Base-by-base conservation (phyloP, 805 yeast genomes). In the Maudiozyma bulderi region DNA sequence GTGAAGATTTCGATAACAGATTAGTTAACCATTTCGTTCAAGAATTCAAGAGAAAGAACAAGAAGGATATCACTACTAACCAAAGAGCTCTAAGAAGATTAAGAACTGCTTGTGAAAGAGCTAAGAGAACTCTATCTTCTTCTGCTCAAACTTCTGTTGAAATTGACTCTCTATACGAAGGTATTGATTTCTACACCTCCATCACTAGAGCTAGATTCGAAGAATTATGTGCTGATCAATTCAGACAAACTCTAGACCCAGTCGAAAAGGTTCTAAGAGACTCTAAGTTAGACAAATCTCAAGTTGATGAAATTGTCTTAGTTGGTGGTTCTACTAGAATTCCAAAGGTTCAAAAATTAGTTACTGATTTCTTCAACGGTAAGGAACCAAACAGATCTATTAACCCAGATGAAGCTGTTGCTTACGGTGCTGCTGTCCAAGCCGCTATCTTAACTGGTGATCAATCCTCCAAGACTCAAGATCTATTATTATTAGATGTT, bases 301-400 rank as follows among this genome's bases (percentile, higher is more conserved):
- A 80, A 66, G 95, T 90, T 64, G 77, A 91, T 73, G 97, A 91
- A 77, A 87, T 90, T 68, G 98, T 90, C 61, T 77, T 90, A 54
- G 98, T 90, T 63, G 97, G 97, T 81, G 97, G 97, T 76, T 90
- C 97, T 58, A 90, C 97, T 65, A 90, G 97, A 85, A 90, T 90
- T 78, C 98, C 98, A 79, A 90, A 87, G 80, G 84, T 91, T 62
- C 98, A 90, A 78, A 90, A 90, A 74, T 81, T 90, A 65, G 96
- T 90, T 51, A 86, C 96, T 62, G 98, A 91, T 74, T 91, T 79
- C 86, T 90, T 91, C 84, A 88, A 90, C 75, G 97, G 97, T 73
- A 91, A 90, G 78, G 96, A 90, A 76, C 96, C 96, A 74, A 87
- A 88, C 81, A 88, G 84, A 80, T 88, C 96, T 51, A 90, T 90